Evolutionary conservation across 345 rosid genomes (phyloP), one percentile per base, ranked within the genome.

Genomic region (Eucalyptus cloeziana): DNA sequence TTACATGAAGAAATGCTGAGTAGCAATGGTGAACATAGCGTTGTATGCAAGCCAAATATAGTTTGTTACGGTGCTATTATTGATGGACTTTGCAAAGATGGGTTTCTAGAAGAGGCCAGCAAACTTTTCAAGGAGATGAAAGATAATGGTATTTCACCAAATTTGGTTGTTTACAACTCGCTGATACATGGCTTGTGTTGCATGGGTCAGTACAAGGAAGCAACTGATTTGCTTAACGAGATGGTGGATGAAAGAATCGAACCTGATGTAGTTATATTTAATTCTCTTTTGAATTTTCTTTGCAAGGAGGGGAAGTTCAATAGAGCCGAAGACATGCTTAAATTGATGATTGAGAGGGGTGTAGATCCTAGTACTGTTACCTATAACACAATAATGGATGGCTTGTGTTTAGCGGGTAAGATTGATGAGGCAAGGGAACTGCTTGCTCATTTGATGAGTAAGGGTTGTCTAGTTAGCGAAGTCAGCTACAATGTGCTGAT

Each of bases 41-140:
- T 86, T 31, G 40, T 52, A 19, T 87, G 91, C 49, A 88, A 62
- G 89, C 90, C 92, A 19, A 64, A 90, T 90, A 43, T 85, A 43
- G 25, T 92, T 86, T 71, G n/a, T 47, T 88, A 90, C 80, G 51
- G 33, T 58, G 87, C 76, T 56, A 87, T 92, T 86, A 87, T 93
- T 56, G 91, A 93, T 89, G 91, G 92, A 50, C 89, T 92, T 52
- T 91, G 92, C 45, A 92, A 91, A 86, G 80, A 88, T 12, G 92
- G 90, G 19, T 56, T 83, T 12, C 21, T 91, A 27, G 89, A 88
- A 21, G 91, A 91, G 91, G 92, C 94, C 6, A 88, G 89, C 64
- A 90, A 92, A 87, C 47, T 93, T 86, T 90, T 92, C 83, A 31
- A 44, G 89, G 89, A 88, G 69, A 93, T 93, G 94, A 90, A 88